Evolutionary conservation across 177 flowering plant genomes (phyloP), one percentile per base, ranked within the genome.

Genomic region (Vitis hybrid): DNA sequence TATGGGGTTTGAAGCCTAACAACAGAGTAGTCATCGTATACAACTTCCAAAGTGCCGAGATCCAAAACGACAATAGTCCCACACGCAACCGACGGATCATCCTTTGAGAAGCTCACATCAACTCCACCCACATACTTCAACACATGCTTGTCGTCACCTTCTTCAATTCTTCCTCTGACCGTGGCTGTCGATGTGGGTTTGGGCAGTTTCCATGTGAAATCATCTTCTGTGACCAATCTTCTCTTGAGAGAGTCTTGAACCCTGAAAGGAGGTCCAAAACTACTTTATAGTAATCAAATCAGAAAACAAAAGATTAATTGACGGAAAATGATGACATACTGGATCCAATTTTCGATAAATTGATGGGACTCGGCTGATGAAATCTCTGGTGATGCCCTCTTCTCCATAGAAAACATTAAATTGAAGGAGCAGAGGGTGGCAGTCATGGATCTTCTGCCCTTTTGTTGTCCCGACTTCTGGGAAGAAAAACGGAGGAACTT

Each of bases 111-210:
- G 81, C 97, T 91, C 67, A 93, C 71, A 74, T 93, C 98, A 62
- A 91, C 94, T n/a, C 98, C 98, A 66, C 92, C 95, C 10, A 93
- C 84, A 70, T 87, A 91, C 70, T 80, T 85, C 68, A 89, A 66
- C 51, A 66, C 45, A 39, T 39, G 45, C 45, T 39, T 39, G 26
- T 70, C 57, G 62, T 22, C 58, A 57, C 53, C 60, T 4, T 51
- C 68, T 45, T 45, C 66, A 58, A 15, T 56, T 39, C 29, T 52
- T 58, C 71, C 57, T 39, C 8, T 39, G 45, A 39, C 45, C 6
- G 3, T 16, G 53, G 51, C n/a, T 49, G 29, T 16, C n/a, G 12
- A 51, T n/a, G n/a, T 56, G 64, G 20, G 29, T 2, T 69, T 51
- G 48, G 87, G 77, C n/a, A 87, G 4, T 70, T 68, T 74, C 95